Conservation (phyloP, 2,329 filamentous ascomycete species). For the Amphichorda felina region DNA sequence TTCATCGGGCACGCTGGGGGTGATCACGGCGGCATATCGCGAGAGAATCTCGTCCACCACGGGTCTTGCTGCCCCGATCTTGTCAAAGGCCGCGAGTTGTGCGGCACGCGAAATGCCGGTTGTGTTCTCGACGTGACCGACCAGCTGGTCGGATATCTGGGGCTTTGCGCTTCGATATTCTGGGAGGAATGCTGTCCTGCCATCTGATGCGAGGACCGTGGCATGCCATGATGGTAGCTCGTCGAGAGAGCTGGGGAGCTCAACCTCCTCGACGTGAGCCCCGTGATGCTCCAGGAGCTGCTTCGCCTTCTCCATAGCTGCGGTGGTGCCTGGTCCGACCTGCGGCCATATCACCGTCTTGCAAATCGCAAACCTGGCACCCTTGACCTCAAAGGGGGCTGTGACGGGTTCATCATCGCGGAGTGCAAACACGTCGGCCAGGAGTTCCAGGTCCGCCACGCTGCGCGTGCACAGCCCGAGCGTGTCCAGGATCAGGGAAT, state of each 20-base stretch:
- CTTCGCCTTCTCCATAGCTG: slow-evolving; percentile 27
- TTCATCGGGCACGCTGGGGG: slow-evolving; percentile 43
- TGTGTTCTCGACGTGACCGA: slow-evolving; percentile 32
- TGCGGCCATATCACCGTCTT: slow-evolving; percentile 40
- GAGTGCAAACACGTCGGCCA: slow-evolving; percentile 38
- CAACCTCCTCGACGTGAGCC: slow-evolving; percentile 42
- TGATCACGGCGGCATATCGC: slow-evolving; percentile 39
- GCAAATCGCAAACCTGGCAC: slow-evolving; percentile 36
- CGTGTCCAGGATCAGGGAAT: slow-evolving; percentile 32
- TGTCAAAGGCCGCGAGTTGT: slow-evolving; percentile 26
- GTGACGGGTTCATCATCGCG: slow-evolving; percentile 18
- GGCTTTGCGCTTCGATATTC: slow-evolving; percentile 37
- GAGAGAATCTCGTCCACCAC: slow-evolving; percentile 34
- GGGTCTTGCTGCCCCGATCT: slow-evolving; percentile 34
- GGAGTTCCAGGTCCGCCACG: slow-evolving; percentile 41
- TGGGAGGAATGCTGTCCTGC: slow-evolving; percentile 36
- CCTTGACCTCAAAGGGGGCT: not conserved
- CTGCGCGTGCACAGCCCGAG: slow-evolving; percentile 43
- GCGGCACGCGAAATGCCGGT: slow-evolving; percentile 28
- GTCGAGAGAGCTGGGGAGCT: slow-evolving; percentile 35
- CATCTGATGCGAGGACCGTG: slow-evolving; percentile 37
- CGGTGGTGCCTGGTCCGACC: slow-evolving; percentile 28
- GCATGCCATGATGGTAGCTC: slow-evolving; percentile 37
- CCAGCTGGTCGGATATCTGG: slow-evolving; percentile 30
- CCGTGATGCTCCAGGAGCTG: slow-evolving; percentile 30